Evolutionary conservation across 192 early-diverging fungal species (phyloP).

Genomic region (Coemansia sp.): DNA sequence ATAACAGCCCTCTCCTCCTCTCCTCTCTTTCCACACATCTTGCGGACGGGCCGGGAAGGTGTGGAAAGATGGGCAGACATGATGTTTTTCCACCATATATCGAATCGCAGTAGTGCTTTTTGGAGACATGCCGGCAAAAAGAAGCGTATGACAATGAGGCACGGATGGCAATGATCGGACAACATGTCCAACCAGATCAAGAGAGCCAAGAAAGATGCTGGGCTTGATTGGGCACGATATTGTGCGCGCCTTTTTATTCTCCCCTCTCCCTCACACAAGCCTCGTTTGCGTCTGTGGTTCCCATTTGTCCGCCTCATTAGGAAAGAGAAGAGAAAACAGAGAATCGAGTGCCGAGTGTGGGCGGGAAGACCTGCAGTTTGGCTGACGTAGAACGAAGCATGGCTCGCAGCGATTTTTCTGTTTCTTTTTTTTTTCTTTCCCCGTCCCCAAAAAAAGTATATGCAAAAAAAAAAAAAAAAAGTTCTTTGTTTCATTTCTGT

Average conservation of each 20-base stretch:
- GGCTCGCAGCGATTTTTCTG: neutral
- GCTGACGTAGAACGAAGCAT: conserved; percentile 1
- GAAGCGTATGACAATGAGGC: too few relatives aligned
- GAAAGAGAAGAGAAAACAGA: neutral
- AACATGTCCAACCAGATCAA: neutral
- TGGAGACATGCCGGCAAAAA: too few relatives aligned
- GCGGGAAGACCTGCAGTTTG: neutral
- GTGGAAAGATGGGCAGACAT: too few relatives aligned
- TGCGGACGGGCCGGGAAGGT: too few relatives aligned
- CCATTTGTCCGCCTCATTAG: neutral
- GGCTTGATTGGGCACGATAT: neutral
- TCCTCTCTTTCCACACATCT: too few relatives aligned
- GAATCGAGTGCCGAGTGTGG: neutral
- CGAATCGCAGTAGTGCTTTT: too few relatives aligned
- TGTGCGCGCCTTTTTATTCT: neutral
- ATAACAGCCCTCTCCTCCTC: too few relatives aligned
- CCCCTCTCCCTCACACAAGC: neutral
- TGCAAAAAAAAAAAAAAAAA: neutral
- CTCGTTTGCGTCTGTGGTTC: neutral
- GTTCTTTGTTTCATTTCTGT: too few relatives aligned
- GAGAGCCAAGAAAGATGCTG: neutral
- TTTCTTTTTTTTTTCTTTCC: neutral
- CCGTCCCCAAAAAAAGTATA: neutral
- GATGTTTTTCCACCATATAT: too few relatives aligned
- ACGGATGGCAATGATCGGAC: neutral